These are phyloP conservation scores for Debaryomyces udenii DNA, from an alignment of 1,139 yeast genomes.

Conservation along the genomic window DNA sequence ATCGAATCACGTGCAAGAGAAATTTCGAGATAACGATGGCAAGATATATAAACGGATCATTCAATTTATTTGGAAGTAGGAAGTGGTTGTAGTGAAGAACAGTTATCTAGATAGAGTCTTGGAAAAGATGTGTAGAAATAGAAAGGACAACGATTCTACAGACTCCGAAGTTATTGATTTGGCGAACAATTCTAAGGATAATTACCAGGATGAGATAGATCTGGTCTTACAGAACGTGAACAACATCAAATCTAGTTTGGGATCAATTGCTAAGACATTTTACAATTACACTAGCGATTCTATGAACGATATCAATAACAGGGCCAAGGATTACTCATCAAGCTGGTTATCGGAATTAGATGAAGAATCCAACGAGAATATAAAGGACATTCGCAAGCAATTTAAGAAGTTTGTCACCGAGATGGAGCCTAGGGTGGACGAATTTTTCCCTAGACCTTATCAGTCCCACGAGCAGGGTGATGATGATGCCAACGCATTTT, in stretches of 20 bases:
- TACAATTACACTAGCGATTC: conserved; percentile 30
- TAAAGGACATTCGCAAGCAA: conserved; percentile 10
- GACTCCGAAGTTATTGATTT: conserved; percentile 4
- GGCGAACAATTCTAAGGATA: conserved; percentile 4
- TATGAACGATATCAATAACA: conserved; percentile 26
- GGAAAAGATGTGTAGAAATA: conserved; percentile 12
- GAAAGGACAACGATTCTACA: conserved; percentile 8
- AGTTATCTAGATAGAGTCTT: neutral
- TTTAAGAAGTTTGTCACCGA: conserved; percentile 12
- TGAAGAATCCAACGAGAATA: conserved; percentile 9
- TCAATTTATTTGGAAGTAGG: neutral
- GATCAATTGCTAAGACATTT: conserved; percentile 20
- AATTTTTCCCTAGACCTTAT: conserved; percentile 15
- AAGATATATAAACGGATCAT: conserved; percentile 6
- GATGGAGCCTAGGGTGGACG: conserved; percentile 7
- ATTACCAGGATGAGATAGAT: conserved; percentile 20
- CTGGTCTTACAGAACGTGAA: conserved; percentile 23
- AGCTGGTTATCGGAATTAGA: conserved; percentile 21
- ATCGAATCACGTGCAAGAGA: conserved; percentile 3
- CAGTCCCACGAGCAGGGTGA: conserved; percentile 14
- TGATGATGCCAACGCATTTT: conserved; percentile 6
- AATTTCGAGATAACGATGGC: conserved; percentile 10
- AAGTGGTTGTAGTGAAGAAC: neutral
- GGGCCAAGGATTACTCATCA: conserved; percentile 24
- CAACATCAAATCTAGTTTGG: conserved; percentile 21